phyloP scores from a whole-genome alignment of 2,329 filamentous ascomycete species.

The Didymosphaeria variabile region DNA sequence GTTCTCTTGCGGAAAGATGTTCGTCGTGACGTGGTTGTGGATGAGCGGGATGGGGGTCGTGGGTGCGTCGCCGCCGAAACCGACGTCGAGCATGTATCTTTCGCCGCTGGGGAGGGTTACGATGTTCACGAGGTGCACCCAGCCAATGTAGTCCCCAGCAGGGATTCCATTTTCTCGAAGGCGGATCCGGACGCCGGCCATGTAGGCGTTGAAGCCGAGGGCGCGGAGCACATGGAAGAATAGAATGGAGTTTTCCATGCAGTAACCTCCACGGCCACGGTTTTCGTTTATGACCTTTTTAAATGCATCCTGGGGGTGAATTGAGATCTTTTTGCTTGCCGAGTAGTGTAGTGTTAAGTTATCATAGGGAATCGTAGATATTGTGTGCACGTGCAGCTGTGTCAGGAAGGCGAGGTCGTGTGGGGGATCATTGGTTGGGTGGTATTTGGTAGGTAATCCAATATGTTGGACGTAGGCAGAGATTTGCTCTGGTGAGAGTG shows the following conservation, averaged over 20 bases:
- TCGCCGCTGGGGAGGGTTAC: constrained; percentile 62
- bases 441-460: constrained; percentile 34
- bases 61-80: constrained; percentile 70
- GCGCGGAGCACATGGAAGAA: constrained; percentile 63
- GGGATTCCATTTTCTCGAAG: constrained; percentile 41
- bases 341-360: constrained; percentile 65
- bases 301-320: constrained; percentile 60
- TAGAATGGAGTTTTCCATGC: constrained; percentile 66
- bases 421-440: constrained; percentile 24
- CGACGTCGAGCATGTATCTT: constrained; percentile 67
- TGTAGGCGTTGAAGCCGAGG: constrained; percentile 64
- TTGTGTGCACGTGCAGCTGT: constrained; percentile 56
- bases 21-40: constrained; percentile 51
- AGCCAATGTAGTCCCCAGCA: constrained; percentile 57
- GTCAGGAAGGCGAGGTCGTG: constrained; percentile 48
- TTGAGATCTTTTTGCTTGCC: constrained; percentile 37
- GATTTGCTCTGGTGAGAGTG: constrained; percentile 42
- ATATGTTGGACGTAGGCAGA: constrained; percentile 46
- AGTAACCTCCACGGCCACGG: constrained; percentile 65
- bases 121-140: constrained; percentile 70
- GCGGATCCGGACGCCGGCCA: constrained; percentile 60
- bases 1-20: constrained; percentile 65
- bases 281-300: constrained; percentile 58
- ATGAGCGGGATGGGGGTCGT: constrained; percentile 66
- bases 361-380: constrained; percentile 65